Evolutionary conservation across 192 early-diverging fungal genomes (phyloP), one percentile per base, ranked within the genome.

Genomic region (Backusella parvicylindrica): DNA sequence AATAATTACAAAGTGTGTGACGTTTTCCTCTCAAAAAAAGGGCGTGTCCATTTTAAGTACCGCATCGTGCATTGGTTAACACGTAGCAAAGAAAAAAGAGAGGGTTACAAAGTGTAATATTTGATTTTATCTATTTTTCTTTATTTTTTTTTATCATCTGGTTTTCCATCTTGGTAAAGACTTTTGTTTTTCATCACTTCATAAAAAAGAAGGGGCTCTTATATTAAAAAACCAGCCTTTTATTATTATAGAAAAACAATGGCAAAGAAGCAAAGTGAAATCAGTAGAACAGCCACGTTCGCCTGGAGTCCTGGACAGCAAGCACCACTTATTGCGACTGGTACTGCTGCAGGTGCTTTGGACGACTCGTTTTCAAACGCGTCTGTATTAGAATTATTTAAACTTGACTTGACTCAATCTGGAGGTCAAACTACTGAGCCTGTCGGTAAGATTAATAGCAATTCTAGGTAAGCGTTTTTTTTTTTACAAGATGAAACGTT

Each of bases 301-400:
- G 94, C 95, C 16, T 98, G 98, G 98, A 86, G 91, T 33, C 92
- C 92, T 15, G 86, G 86, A 49, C 91, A 94, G 75, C 86, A 91
- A 35, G 75, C 88, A 35, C 83, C 92, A 31, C 85, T 97, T 40
- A 85, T 99, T 67, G 98, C 96, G 3, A 85, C 90, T 4, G 98
- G 96, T 66, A 97, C 98, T 12, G 95, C 95, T 23, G 95, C 98
- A 3, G 98, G 98, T 4, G 98, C 98, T 26, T 87, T 99, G 70
- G 98, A 99, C 84, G 95, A 95, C 40, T 92, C 93, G 16, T 99
- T 99, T 80, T 95, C 91, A 67, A 96, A 94, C 75, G 88, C 89
- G 18, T 91, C 97, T 6, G 89, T 91, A 79, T 87, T 99, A 40
- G 98, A 98, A 82, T 82, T 99, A 50, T 96, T 95, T 81, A 85